Percentiles rank a stretch among this genome's conserved stretches.
These are phyloP conservation scores for Aureobasidium sp. DNA, from an alignment of 2,329 filamentous ascomycete genomes.

Conservation along the genomic window DNA sequence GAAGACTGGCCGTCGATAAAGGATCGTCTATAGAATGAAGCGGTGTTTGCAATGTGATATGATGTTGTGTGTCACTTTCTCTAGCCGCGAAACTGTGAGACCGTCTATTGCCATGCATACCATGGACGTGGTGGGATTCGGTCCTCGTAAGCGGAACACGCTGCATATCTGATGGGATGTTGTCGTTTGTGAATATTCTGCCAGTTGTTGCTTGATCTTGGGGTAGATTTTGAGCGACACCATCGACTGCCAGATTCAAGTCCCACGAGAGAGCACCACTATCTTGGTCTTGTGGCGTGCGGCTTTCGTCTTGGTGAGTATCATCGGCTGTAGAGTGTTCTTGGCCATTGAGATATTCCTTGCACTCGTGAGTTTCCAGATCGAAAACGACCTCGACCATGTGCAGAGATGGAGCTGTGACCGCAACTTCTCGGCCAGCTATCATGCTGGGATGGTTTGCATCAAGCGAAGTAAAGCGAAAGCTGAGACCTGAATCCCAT, in stretches of 20 bases:
- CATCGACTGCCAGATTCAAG: neutral
- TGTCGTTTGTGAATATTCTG: neutral
- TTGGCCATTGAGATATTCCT: constrained; percentile 7
- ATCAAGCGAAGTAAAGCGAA: constrained; percentile 22
- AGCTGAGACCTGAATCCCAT: constrained; percentile 18
- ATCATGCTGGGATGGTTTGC: constrained; percentile 25
- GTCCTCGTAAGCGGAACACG: neutral
- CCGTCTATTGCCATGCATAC: neutral
- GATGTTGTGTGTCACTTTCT: neutral
- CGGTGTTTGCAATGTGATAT: neutral
- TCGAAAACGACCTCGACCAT: constrained; percentile 25
- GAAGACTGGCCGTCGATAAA: neutral
- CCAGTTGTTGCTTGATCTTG: neutral
- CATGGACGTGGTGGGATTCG: neutral
- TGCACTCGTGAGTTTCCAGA: constrained; percentile 19
- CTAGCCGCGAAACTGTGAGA: neutral
- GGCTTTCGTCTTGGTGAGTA: neutral
- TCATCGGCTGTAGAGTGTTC: neutral
- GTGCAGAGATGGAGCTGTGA: constrained; percentile 14
- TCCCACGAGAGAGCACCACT: neutral
- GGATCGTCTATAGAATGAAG: neutral
- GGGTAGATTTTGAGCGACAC: neutral
- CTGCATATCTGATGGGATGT: neutral
- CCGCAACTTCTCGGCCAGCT: constrained; percentile 17
- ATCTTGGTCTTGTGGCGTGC: neutral